These are phyloP conservation scores for Salix arbutifolia DNA, from an alignment of 345 rosid genomes.

Conservation along the genomic window DNA sequence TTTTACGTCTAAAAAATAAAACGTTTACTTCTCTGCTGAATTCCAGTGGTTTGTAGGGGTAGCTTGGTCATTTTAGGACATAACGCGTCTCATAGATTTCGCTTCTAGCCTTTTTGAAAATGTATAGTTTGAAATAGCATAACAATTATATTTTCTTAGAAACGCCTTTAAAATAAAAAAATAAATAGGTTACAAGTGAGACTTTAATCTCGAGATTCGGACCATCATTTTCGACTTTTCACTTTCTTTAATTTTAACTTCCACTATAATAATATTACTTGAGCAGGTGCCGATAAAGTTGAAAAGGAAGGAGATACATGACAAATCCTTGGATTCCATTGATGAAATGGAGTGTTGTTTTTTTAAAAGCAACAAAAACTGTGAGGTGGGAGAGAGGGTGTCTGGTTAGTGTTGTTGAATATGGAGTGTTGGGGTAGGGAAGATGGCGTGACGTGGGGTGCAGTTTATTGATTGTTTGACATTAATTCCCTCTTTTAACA, in stretches of 20 bases:
- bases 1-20: no score
- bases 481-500: slow-evolving; percentile 15
- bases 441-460: slow-evolving; percentile 29
- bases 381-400: not conserved
- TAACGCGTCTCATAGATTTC: slow-evolving; percentile 1
- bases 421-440: slow-evolving; percentile 1
- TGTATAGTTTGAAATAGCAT: no score
- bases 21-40: no score
- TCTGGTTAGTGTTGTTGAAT: not conserved
- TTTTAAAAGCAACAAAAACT: not conserved
- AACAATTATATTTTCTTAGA: no score
- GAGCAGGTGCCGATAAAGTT: not conserved
- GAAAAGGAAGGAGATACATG: not conserved
- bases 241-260: not conserved
- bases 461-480: slow-evolving; percentile 15
- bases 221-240: not conserved
- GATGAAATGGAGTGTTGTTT: not conserved
- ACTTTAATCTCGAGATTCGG: slow-evolving; percentile 2
- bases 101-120: not conserved
- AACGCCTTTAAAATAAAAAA: no score
- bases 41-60: not conserved
- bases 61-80: slow-evolving; percentile 7
- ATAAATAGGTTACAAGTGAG: no score
- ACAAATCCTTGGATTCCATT: slow-evolving; percentile 14
- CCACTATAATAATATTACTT: not conserved